Conservation (phyloP, 2,329 filamentous ascomycete species). For the Pyrenophora tritici-repentis region DNA sequence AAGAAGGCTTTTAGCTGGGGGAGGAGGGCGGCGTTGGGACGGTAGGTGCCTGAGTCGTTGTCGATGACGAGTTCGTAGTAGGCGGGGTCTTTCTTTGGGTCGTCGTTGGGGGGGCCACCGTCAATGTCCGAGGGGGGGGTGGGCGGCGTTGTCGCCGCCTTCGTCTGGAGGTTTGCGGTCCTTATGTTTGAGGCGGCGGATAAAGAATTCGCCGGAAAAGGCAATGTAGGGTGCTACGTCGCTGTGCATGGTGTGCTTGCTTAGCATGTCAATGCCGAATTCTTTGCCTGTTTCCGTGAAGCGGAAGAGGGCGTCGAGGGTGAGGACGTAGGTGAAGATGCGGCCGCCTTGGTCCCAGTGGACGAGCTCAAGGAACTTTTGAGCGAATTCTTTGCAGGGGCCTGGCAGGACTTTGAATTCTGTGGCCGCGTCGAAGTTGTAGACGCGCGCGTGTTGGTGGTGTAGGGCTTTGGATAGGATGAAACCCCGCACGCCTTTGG, state of each 20-base stretch:
- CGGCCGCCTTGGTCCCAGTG: constrained; percentile 86
- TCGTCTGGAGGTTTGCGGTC: constrained; percentile 44
- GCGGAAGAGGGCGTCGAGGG: constrained; percentile 80
- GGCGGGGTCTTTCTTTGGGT: constrained; percentile 56
- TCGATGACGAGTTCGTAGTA: constrained; percentile 89
- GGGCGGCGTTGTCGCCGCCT: constrained; percentile 48
- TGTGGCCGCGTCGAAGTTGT: constrained; percentile 82
- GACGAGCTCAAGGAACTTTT: constrained; percentile 82
- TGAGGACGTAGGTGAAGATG: constrained; percentile 90
- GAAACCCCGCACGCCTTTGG: constrained; percentile 74
- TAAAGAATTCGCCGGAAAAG: constrained; percentile 90
- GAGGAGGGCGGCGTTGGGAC: constrained; percentile 78
- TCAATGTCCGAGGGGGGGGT: constrained; percentile 58
- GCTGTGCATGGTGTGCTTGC: constrained; percentile 97
- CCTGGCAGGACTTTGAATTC: constrained; percentile 70
- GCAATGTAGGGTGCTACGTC: constrained; percentile 90
- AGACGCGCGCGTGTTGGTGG: constrained; percentile 86
- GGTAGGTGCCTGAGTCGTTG: constrained; percentile 93
- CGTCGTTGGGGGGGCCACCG: constrained; percentile 50
- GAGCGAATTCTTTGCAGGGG: constrained; percentile 71
- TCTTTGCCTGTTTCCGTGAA: constrained; percentile 97
- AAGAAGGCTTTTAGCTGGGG: constrained; percentile 74
- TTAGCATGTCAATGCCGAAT: constrained; percentile 89
- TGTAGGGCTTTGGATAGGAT: constrained; percentile 84
- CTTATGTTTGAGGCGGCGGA: constrained; percentile 68